These are phyloP conservation scores for Diplosphaera chodatii DNA, from an alignment of 139 green algal genomes.

Conservation along the genomic window DNA sequence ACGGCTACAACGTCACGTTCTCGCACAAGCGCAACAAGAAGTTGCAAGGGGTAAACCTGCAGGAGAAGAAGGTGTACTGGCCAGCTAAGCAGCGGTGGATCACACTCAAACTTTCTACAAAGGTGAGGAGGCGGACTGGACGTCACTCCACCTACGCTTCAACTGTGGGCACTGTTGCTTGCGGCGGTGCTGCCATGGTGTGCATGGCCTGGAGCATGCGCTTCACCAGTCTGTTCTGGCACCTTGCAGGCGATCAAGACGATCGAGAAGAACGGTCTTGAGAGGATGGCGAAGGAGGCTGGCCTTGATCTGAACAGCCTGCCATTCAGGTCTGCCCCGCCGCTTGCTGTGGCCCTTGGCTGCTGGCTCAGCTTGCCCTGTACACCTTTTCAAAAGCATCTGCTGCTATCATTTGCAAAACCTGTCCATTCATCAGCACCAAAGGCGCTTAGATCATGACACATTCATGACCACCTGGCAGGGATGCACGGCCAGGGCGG, in stretches of 20 bases:
- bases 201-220: no score
- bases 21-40: constrained; percentile 97
- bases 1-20: constrained; percentile 87
- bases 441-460: no score
- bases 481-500: not conserved
- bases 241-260: constrained; percentile 55
- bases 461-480: no score
- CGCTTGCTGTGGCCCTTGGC: constrained; percentile 47
- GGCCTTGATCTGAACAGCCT: constrained; percentile 84
- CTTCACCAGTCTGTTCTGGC: no score
- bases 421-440: no score
- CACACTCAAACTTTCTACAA: constrained; percentile 67
- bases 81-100: constrained; percentile 65
- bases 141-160: no score
- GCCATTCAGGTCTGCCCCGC: constrained; percentile 45
- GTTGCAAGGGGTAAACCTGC: constrained; percentile 93
- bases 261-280: constrained; percentile 84
- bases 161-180: no score
- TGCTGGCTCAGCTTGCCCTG: constrained; percentile 41
- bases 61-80: constrained; percentile 64
- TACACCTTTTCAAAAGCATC: no score
- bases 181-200: no score
- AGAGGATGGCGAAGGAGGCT: constrained; percentile 83
- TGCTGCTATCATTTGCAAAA: no score
- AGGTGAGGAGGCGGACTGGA: no score